Conservation (phyloP, 1,284 basidiomycete species). For the Macrocystidia cucumis region DNA sequence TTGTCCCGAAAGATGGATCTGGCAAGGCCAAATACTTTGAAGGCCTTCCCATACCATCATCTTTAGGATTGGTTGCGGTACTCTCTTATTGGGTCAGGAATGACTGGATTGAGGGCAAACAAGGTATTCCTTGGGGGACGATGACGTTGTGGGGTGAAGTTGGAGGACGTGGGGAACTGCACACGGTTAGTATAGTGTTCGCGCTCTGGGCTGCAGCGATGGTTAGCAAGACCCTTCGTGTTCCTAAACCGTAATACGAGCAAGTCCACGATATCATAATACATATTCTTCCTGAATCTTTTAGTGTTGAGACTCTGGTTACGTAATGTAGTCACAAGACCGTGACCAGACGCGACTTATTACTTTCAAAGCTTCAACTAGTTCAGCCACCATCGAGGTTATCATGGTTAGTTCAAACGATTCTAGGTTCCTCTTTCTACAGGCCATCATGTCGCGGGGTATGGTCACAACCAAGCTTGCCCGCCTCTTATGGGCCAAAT, state of each 20-base stretch:
- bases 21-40: slow-evolving; percentile 97
- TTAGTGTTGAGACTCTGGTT: too few species aligned
- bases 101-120: slow-evolving; percentile 76
- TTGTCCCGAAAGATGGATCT: slow-evolving; percentile 80
- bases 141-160: slow-evolving; percentile 63
- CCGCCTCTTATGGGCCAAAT: slow-evolving; percentile 58
- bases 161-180: slow-evolving; percentile 76
- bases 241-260: slow-evolving; percentile 59
- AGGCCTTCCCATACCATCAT: slow-evolving; percentile 94
- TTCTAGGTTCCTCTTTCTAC: slow-evolving; percentile 68
- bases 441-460: slow-evolving; percentile 65
- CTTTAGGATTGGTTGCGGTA: slow-evolving; percentile 73
- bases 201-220: slow-evolving; percentile 86
- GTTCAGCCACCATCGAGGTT: too few species aligned
- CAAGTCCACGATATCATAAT: too few species aligned
- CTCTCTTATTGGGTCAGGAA: slow-evolving; percentile 80
- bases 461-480: slow-evolving; percentile 57
- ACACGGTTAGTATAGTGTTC: slow-evolving; percentile 69
- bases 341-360: too few species aligned
- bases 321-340: too few species aligned
- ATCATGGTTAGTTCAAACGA: slow-evolving; percentile 45
- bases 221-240: slow-evolving; percentile 89
- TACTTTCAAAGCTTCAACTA: too few species aligned
- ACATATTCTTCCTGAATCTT: too few species aligned
- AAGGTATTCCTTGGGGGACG: slow-evolving; percentile 71